Percentiles rank a stretch among this genome's conserved stretches.
phyloP scores from a whole-genome alignment of 495 filamentous ascomycete genomes.

The Podospora bellae-mahoneyi region DNA sequence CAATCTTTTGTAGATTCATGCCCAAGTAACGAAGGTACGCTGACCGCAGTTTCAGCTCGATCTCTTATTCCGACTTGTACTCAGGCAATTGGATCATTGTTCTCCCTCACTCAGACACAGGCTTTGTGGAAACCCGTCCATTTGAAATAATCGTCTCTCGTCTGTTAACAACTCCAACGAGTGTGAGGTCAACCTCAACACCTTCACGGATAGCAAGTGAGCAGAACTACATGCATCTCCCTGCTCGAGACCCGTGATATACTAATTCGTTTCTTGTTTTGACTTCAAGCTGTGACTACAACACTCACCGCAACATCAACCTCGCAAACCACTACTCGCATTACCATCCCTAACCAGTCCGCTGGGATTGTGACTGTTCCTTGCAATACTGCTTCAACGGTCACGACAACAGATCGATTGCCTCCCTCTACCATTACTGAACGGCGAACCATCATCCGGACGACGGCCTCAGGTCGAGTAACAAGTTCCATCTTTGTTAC shows the following conservation, averaged over 20 bases:
- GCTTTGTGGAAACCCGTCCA: background rate
- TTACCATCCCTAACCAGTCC: background rate
- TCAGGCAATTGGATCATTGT: background rate
- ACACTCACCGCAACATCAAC: background rate
- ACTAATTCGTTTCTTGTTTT: background rate
- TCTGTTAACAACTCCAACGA: background rate
- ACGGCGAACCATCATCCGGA: background rate
- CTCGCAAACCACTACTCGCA: background rate
- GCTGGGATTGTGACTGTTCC: background rate
- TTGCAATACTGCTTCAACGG: background rate
- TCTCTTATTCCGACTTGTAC: background rate
- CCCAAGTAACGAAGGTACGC: background rate
- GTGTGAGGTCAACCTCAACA: background rate
- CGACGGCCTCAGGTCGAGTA: background rate
- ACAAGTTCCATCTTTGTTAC: background rate
- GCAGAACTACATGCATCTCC: background rate
- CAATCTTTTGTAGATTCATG: background rate
- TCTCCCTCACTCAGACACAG: background rate
- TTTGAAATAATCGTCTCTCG: background rate
- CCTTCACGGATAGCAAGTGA: background rate
- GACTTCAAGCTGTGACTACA: background rate
- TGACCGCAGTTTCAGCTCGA: background rate
- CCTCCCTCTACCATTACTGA: slow-evolving; percentile 1
- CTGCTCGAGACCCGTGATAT: background rate
- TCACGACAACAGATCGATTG: background rate